Conservation (phyloP, 306 rosid genomes). For the Quillaja saponaria region DNA sequence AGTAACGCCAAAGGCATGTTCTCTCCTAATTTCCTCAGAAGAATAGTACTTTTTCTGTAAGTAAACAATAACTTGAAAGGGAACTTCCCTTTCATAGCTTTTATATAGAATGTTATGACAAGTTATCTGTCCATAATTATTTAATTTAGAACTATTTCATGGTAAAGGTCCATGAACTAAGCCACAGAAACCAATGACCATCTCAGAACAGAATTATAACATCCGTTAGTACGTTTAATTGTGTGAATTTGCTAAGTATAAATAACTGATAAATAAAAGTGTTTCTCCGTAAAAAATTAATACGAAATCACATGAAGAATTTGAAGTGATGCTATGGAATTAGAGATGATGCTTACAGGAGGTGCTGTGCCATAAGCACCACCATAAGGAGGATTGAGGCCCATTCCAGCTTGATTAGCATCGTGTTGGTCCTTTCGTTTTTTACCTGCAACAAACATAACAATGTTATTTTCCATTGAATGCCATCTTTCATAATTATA, state of each 20-base stretch:
- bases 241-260: too few species aligned
- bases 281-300: too few species aligned
- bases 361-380: slow-evolving; percentile 81
- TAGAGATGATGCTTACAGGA: slow-evolving; percentile 55
- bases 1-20: slow-evolving; percentile 1
- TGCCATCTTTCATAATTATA: slow-evolving; percentile 3
- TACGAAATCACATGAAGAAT: background rate
- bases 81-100: background rate
- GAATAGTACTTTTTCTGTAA: background rate
- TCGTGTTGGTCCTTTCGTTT: slow-evolving; percentile 90
- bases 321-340: background rate
- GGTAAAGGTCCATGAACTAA: background rate
- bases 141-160: background rate
- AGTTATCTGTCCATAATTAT: background rate
- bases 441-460: slow-evolving; percentile 56
- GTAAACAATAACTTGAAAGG: slow-evolving; percentile 12
- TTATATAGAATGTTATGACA: background rate
- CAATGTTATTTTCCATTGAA: slow-evolving; percentile 10
- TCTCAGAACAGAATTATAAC: background rate
- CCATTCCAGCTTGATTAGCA: slow-evolving; percentile 80
- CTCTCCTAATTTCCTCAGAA: slow-evolving; percentile 4
- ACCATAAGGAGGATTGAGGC: slow-evolving; percentile 75
- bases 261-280: too few species aligned
- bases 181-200: slow-evolving; percentile 12
- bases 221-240: background rate